phyloP scores from a whole-genome alignment of 805 yeast species.

The Candida awuae region DNA sequence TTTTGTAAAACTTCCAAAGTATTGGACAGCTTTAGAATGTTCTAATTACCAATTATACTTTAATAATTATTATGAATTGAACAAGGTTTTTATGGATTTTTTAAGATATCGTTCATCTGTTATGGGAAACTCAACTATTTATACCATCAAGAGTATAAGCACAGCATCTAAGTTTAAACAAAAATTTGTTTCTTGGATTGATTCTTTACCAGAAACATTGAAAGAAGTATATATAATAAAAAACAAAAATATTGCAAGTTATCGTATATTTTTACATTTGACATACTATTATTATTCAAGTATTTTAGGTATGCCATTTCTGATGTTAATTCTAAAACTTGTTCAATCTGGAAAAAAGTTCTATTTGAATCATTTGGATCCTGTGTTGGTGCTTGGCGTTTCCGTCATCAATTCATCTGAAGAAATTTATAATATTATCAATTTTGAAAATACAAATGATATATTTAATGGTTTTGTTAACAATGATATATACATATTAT shows the following conservation, averaged over 20 bases:
- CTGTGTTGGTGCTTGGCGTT: conserved; percentile 1
- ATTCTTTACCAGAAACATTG: conserved; percentile 3
- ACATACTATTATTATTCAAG: conserved; percentile 7
- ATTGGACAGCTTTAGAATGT: conserved; percentile 1
- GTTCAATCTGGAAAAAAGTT: conserved; percentile 5
- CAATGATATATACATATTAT: conserved; percentile 6
- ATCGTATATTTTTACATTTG: conserved; percentile 3
- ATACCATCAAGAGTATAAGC: conserved; percentile 7
- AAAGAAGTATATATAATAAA: background rate
- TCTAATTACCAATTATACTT: conserved; percentile 7
- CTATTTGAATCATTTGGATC: conserved; percentile 2
- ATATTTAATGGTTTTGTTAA: conserved; percentile 9
- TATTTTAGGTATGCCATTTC: conserved; percentile 9
- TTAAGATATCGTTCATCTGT: conserved; percentile 12
- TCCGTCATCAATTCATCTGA: conserved; percentile 9
- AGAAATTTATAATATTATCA: conserved; percentile 6
- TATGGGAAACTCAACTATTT: conserved; percentile 12
- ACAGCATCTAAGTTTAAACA: conserved; percentile 20
- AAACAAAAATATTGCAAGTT: conserved; percentile 1
- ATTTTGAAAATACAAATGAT: conserved; percentile 3
- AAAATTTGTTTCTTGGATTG: conserved; percentile 5
- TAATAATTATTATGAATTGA: conserved; percentile 2
- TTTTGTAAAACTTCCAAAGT: background rate
- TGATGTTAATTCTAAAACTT: conserved; percentile 5
- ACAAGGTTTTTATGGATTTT: conserved; percentile 5